Evolutionary conservation across 2,329 filamentous ascomycete genomes (phyloP).

Genomic region (Intubia oerlemansii): DNA sequence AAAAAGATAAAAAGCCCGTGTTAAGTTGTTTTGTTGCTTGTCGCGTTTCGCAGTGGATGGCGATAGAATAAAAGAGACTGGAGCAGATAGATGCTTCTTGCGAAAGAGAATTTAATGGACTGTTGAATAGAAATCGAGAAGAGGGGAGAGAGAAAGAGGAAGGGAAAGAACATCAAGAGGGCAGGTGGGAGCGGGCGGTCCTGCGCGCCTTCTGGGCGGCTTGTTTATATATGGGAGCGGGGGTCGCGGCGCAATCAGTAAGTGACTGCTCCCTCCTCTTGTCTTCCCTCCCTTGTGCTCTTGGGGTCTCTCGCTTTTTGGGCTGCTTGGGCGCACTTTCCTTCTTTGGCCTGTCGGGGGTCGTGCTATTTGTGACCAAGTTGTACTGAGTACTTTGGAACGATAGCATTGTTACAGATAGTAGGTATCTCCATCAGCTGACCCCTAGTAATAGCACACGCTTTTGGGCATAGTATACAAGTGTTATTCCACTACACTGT

Average conservation of each 20-base stretch:
- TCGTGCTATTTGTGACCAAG: too few species aligned
- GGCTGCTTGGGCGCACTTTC: too few species aligned
- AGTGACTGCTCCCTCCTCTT: conserved; percentile 4
- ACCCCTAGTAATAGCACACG: too few species aligned
- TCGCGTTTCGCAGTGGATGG: conserved; percentile 2
- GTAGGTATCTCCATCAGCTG: too few species aligned
- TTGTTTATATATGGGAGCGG: conserved; percentile 38
- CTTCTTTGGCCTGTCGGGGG: too few species aligned
- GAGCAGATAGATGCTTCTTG: conserved; percentile 5
- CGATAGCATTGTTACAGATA: too few species aligned
- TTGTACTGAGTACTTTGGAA: too few species aligned
- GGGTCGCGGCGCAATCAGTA: conserved; percentile 36
- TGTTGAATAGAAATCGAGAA: conserved; percentile 4
- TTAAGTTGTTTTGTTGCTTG: conserved; percentile 1
- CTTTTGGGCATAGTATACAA: too few species aligned
- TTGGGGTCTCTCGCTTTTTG: too few species aligned
- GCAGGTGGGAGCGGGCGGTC: conserved; percentile 15
- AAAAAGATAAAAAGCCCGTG: not conserved
- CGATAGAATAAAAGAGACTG: conserved; percentile 11
- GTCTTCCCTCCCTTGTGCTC: conserved; percentile 4
- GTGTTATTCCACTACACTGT: too few species aligned
- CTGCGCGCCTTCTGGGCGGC: conserved; percentile 29
- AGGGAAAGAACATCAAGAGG: conserved; percentile 19
- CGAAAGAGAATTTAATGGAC: not conserved
- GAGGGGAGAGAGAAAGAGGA: conserved; percentile 9